Evolutionary conservation across 257 asterid species (phyloP).

Genomic region (Oldenlandia corymbosa): DNA sequence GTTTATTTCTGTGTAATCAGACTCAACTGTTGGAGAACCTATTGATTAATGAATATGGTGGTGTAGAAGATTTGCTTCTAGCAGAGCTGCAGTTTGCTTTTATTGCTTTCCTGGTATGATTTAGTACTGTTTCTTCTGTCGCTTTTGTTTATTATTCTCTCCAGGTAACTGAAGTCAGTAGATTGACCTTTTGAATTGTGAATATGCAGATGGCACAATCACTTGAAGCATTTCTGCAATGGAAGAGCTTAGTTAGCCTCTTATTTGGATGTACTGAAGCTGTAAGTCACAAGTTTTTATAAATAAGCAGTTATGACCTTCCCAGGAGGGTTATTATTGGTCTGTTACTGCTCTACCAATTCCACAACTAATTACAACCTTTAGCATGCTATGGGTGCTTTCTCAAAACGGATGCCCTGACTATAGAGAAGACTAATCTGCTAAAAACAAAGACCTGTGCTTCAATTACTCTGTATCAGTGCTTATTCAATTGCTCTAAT

Average conservation of each 20-base stretch:
- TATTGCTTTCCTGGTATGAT: slow-evolving; percentile 76
- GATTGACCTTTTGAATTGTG: slow-evolving; percentile 15
- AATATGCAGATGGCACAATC: slow-evolving; percentile 95
- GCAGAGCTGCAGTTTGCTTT: slow-evolving; percentile 93
- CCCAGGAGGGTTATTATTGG: neutral
- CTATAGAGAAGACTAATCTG: neutral
- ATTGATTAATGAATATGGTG: slow-evolving; percentile 60
- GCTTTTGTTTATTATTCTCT: neutral
- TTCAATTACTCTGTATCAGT: neutral
- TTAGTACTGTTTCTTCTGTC: neutral
- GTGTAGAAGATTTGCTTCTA: slow-evolving; percentile 67
- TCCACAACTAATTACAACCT: neutral
- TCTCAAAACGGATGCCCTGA: neutral
- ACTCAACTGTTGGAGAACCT: slow-evolving; percentile 67
- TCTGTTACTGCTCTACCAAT: neutral
- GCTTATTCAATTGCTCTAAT: neutral
- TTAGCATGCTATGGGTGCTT: neutral
- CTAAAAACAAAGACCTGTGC: neutral
- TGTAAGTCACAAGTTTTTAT: slow-evolving; percentile 44
- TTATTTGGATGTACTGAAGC: slow-evolving; percentile 82
- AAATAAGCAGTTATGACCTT: neutral
- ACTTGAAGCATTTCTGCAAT: slow-evolving; percentile 86
- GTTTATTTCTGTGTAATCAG: slow-evolving; percentile 34
- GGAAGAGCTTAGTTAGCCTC: slow-evolving; percentile 76
- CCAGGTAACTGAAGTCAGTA: neutral